These are phyloP conservation scores for Vigna nakashimae DNA, from an alignment of 306 rosid species.

Conservation along the genomic window DNA sequence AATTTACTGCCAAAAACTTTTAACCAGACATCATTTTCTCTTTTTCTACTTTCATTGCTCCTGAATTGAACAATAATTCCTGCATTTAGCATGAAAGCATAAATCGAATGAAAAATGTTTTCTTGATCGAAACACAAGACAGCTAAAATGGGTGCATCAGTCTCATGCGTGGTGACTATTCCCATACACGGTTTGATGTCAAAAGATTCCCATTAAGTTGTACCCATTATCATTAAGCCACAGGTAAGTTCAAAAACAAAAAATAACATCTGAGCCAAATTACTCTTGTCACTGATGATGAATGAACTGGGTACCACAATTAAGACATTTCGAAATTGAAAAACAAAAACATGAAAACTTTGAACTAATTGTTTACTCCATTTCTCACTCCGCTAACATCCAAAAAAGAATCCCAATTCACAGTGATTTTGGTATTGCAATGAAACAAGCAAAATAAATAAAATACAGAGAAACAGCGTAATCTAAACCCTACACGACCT, in stretches of 20 bases:
- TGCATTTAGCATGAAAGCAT: background rate
- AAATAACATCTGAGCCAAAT: background rate
- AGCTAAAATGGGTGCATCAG: background rate
- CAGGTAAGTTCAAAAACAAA: background rate
- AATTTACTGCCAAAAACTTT: background rate
- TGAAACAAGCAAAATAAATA: background rate
- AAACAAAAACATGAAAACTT: background rate
- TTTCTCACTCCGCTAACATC: background rate
- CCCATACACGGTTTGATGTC: background rate
- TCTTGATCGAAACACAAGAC: background rate
- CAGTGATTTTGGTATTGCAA: background rate
- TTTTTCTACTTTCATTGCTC: background rate
- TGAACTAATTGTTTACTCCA: background rate
- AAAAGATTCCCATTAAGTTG: background rate
- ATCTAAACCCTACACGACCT: background rate
- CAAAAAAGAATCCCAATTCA: background rate
- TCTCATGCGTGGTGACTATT: background rate
- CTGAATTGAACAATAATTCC: background rate
- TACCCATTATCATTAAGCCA: background rate
- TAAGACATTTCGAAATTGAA: background rate
- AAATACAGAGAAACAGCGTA: background rate
- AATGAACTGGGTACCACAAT: conserved; percentile 12
- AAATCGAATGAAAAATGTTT: background rate
- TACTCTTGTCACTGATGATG: background rate
- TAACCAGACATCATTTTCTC: background rate